Evolutionary conservation across 129 eudicot species (phyloP).

Genomic region (Ambrosia trifida): DNA sequence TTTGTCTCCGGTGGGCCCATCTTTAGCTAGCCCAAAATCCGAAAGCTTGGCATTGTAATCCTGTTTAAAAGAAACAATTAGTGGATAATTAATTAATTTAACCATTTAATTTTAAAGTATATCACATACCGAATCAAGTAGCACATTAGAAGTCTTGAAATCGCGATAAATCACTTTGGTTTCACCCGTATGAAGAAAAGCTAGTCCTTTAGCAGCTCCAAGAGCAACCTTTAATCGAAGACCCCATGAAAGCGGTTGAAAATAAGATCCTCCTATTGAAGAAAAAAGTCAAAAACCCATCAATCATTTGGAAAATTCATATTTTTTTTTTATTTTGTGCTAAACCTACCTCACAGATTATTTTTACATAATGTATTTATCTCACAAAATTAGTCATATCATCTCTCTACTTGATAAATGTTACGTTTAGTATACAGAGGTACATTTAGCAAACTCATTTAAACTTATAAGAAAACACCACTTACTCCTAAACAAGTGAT

Average conservation of each 20-base stretch:
- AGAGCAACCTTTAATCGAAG: conserved; percentile 86
- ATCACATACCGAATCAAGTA: conserved; percentile 74
- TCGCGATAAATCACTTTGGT: conserved; percentile 83
- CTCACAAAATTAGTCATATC: too few species aligned
- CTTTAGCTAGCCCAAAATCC: conserved; percentile 92
- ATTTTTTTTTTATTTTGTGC: neutral
- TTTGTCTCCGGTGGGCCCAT: conserved; percentile 83
- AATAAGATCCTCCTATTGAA: conserved; percentile 77
- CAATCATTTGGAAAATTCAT: conserved; percentile 6
- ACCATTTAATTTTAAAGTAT: neutral
- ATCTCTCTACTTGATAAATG: too few species aligned
- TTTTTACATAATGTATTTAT: too few species aligned
- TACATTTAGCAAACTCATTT: neutral
- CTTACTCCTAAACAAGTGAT: conserved; percentile 89
- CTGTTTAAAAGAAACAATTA: conserved; percentile 36
- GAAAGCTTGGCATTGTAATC: conserved; percentile 83
- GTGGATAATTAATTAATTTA: neutral
- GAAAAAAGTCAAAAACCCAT: neutral
- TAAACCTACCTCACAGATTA: too few species aligned
- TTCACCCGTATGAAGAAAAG: conserved; percentile 80
- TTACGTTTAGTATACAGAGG: too few species aligned
- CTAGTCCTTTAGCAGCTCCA: conserved; percentile 96
- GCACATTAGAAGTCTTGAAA: conserved; percentile 84
- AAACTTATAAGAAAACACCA: conserved; percentile 5
- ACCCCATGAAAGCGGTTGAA: conserved; percentile 90